Evolutionary conservation across 257 asterid species (phyloP).

Genomic region (Mentha longifolia): DNA sequence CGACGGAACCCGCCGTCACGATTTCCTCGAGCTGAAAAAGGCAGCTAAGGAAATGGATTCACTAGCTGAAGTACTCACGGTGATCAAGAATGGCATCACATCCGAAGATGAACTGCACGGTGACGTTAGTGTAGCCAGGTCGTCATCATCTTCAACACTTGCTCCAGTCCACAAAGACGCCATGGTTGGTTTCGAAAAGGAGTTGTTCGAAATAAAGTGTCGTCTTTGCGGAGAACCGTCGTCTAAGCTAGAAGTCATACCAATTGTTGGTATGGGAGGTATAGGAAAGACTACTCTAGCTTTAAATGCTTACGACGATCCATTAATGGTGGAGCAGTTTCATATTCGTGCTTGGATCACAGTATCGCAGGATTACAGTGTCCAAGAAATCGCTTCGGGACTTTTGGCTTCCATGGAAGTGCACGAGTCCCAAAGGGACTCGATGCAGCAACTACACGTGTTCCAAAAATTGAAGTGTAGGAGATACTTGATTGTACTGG

Average conservation of each 20-base stretch:
- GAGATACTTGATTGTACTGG: slow-evolving; percentile 15
- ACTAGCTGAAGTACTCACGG: background rate
- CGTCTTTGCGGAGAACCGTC: slow-evolving; percentile 11
- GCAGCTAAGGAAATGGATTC: background rate
- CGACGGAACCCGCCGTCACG: background rate
- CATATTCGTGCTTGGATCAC: slow-evolving; percentile 16
- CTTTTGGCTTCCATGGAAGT: slow-evolving; percentile 16
- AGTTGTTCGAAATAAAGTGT: background rate
- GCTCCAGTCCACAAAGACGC: background rate
- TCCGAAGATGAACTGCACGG: background rate
- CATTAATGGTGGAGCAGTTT: background rate
- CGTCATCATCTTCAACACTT: background rate
- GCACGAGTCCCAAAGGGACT: background rate
- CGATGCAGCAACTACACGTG: background rate
- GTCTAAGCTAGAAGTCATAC: background rate
- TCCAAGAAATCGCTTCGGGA: background rate
- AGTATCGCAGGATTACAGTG: slow-evolving; percentile 4
- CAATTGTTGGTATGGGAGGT: slow-evolving; percentile 17
- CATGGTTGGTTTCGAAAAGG: slow-evolving; percentile 4
- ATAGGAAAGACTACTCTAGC: slow-evolving; percentile 25
- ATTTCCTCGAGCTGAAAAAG: background rate
- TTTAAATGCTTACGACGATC: slow-evolving; percentile 5
- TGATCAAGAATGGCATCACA: background rate
- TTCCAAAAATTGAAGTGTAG: background rate
- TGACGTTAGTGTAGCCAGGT: background rate